Evolutionary conservation across 225 moss, liverwort and hornwort species (phyloP).

Genomic region (Climacium dendroides): DNA sequence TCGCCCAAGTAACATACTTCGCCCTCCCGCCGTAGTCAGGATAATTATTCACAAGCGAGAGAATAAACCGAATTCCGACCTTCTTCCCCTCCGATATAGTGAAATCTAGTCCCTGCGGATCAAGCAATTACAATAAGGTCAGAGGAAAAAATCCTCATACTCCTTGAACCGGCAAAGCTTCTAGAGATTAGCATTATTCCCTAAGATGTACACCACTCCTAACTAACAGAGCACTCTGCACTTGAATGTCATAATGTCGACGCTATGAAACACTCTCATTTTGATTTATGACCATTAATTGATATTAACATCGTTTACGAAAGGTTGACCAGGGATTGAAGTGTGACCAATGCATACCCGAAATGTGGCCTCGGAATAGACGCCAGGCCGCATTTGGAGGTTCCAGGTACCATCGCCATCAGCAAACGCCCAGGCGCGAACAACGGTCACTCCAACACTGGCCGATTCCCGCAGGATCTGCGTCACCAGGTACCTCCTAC

Average conservation of each 20-base stretch:
- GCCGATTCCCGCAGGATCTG: slow-evolving; percentile 22
- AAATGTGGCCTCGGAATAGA: slow-evolving; percentile 45
- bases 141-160: not conserved
- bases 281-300: not conserved
- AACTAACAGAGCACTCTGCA: not conserved
- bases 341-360: not conserved
- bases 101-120: slow-evolving; percentile 42
- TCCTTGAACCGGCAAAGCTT: not conserved
- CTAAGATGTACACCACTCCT: too few relatives aligned
- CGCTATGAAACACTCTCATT: not conserved
- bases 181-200: not conserved
- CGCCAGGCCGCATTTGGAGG: slow-evolving; percentile 43
- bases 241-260: not conserved
- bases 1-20: slow-evolving; percentile 45
- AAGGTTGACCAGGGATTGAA: not conserved
- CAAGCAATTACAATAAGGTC: not conserved
- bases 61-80: slow-evolving; percentile 37
- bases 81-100: slow-evolving; percentile 39
- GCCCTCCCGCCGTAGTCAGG: slow-evolving; percentile 42
- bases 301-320: not conserved
- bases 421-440: slow-evolving; percentile 62
- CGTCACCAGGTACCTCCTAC: slow-evolving; percentile 6
- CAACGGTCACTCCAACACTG: slow-evolving; percentile 35
- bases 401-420: slow-evolving; percentile 27
- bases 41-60: slow-evolving; percentile 49